These are phyloP conservation scores for Aspergillus piperis DNA, from an alignment of 2,329 filamentous ascomycete species.

Conservation along the genomic window DNA sequence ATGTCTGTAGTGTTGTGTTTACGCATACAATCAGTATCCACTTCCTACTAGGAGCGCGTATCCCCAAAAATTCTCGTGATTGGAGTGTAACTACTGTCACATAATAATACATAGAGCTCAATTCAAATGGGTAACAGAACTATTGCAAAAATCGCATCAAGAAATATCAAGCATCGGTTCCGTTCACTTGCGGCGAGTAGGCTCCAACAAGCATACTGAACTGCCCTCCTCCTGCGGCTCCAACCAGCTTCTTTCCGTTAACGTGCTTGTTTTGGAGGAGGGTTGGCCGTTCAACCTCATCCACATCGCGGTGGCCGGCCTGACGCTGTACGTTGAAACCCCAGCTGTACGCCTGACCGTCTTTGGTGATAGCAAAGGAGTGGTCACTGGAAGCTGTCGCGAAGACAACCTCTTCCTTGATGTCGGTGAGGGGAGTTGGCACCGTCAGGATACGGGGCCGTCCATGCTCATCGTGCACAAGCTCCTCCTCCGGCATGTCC, in stretches of 20 bases:
- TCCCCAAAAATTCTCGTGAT: background rate
- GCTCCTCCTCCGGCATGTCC: slow-evolving; percentile 13
- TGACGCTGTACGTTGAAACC: slow-evolving; percentile 80
- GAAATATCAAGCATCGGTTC: background rate
- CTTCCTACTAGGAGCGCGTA: background rate
- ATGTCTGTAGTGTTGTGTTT: background rate
- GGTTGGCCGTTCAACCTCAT: slow-evolving; percentile 68
- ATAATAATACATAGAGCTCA: slow-evolving; percentile 1
- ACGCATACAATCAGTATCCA: background rate
- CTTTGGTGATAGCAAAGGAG: slow-evolving; percentile 68
- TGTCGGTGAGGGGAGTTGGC: slow-evolving; percentile 9
- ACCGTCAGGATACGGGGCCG: slow-evolving; percentile 18
- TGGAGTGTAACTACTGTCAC: background rate
- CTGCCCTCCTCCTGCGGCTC: slow-evolving; percentile 74
- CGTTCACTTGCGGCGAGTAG: slow-evolving; percentile 9
- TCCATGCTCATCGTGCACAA: slow-evolving; percentile 13
- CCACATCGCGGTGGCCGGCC: slow-evolving; percentile 52
- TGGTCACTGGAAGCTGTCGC: slow-evolving; percentile 55
- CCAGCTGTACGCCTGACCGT: slow-evolving; percentile 72
- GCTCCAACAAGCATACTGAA: slow-evolving; percentile 44
- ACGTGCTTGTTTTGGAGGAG: slow-evolving; percentile 71
- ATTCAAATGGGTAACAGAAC: background rate
- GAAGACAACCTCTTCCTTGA: slow-evolving; percentile 8
- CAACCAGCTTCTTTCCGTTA: slow-evolving; percentile 66
- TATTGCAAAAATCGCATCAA: background rate